A percentile compares a stretch with the other conserved stretches of the same genome.
These are phyloP conservation scores for Chenopodium quinoa DNA, from an alignment of 148 eudicot genomes.

Conservation along the genomic window DNA sequence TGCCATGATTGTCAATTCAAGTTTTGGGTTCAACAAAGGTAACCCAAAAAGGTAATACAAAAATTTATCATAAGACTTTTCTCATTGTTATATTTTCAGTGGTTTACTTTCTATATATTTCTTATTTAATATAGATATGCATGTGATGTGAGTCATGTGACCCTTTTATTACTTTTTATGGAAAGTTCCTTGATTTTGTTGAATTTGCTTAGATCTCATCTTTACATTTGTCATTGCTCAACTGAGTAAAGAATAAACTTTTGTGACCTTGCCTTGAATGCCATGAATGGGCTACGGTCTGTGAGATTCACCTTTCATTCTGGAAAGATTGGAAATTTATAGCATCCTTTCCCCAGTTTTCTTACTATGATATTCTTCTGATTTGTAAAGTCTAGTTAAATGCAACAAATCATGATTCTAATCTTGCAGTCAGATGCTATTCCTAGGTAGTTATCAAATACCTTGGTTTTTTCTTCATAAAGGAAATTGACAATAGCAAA, in stretches of 20 bases:
- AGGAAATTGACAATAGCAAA: not conserved
- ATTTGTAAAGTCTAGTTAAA: not conserved
- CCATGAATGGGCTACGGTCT: not conserved
- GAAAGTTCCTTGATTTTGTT: constrained; percentile 7
- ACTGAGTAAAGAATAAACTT: not conserved
- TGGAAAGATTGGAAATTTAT: not conserved
- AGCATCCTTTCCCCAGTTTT: not conserved
- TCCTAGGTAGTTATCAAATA: not conserved
- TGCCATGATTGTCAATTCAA: constrained; percentile 94
- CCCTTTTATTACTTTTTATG: not conserved
- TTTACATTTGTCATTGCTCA: not conserved
- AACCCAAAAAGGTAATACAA: constrained; percentile 72
- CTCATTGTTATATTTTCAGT: constrained; percentile 12
- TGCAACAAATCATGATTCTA: not conserved
- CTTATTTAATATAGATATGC: not conserved
- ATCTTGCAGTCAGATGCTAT: not conserved
- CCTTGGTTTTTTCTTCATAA: not conserved
- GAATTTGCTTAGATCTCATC: not conserved
- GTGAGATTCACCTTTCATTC: not conserved
- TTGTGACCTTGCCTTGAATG: not conserved
- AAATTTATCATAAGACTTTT: not conserved
- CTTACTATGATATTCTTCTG: not conserved
- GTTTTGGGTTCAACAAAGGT: constrained; percentile 91
- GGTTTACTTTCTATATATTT: constrained; percentile 21
- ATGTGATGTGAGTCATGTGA: constrained; percentile 12